A percentile compares a stretch with the other conserved stretches of the same genome.
These are phyloP conservation scores for Juncus inflexus DNA, from an alignment of 176 grass and related monocot genomes.

Conservation along the genomic window DNA sequence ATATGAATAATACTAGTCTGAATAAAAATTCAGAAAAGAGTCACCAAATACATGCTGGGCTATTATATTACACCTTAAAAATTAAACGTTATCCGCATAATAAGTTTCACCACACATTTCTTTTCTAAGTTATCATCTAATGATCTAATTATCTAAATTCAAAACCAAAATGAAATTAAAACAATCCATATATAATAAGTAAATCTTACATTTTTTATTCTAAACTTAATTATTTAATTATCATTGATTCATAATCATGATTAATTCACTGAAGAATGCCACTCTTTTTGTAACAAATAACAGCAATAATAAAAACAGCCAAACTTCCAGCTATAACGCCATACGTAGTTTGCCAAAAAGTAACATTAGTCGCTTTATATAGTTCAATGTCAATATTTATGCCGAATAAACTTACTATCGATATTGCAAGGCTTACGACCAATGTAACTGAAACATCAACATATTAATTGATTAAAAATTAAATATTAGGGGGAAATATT, in stretches of 20 bases:
- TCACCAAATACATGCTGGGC: too few relatives aligned
- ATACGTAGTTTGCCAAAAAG: constrained; percentile 38
- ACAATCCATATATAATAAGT: too few relatives aligned
- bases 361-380: neutral
- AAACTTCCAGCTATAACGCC: constrained; percentile 33
- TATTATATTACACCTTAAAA: too few relatives aligned
- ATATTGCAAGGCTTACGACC: constrained; percentile 38
- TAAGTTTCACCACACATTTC: too few relatives aligned
- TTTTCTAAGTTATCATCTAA: too few relatives aligned
- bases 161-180: too few relatives aligned
- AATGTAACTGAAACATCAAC: constrained; percentile 29
- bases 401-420: constrained; percentile 33
- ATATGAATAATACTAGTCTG: too few relatives aligned
- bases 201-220: too few relatives aligned
- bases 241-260: neutral
- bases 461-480: neutral
- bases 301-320: constrained; percentile 37
- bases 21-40: too few relatives aligned
- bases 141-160: too few relatives aligned
- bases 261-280: constrained; percentile 40
- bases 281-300: constrained; percentile 39
- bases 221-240: too few relatives aligned
- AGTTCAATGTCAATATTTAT: constrained; percentile 55
- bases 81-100: too few relatives aligned
- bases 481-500: neutral